Evolutionary conservation across 2,329 filamentous ascomycete genomes (phyloP), one percentile per base, ranked within the genome.

Genomic region (Cryphonectria naterciae): DNA sequence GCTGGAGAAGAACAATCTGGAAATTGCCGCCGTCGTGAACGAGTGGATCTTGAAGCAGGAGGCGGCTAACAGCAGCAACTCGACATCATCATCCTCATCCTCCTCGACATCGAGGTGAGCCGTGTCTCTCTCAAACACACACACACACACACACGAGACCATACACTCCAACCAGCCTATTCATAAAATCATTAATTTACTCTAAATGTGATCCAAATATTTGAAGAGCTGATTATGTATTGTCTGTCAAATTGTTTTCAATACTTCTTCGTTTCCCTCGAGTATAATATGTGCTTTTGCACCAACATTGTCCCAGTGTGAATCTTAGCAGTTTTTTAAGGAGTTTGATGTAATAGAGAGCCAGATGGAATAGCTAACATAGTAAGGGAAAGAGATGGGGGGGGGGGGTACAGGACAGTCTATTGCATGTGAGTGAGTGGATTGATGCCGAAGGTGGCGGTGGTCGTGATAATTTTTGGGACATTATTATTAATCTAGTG

Each of bases 1-100:
- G 71, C 74, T 85, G 74, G 84, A 86, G 77, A 81, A 80, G 77
- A 86, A 86, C 70, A 79, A 76, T 62, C n/a, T 64, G 25, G 70
- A 71, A 32, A 66, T 72, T n/a, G 67, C 70, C 19, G 70, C 67
- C 10, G 67, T 72, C n/a, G 67, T 72, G 70, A 39, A 72, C 10
- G 70, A 61, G 37, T 72, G 70, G 70, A 72, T 70, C 25, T 64
- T 43, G 67, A 62, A 54, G 43, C 35, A 52, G 17, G 67, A 72
- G 64, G 62, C 39, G 1, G 41, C 41, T 39, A 22, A 5, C 35
- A 71, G 13, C 4, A 49, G 7, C 35, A 71, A 58, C 60, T 35
- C 67, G 25, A 56, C 61, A 8, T 28, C 35, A 6, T 68, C 56
- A 17, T 68, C 67, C 25, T 43, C 52, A n/a, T 4, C 63, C n/a